Conservation (phyloP, 2,329 filamentous ascomycete genomes). For the Colletotrichum melonis region DNA sequence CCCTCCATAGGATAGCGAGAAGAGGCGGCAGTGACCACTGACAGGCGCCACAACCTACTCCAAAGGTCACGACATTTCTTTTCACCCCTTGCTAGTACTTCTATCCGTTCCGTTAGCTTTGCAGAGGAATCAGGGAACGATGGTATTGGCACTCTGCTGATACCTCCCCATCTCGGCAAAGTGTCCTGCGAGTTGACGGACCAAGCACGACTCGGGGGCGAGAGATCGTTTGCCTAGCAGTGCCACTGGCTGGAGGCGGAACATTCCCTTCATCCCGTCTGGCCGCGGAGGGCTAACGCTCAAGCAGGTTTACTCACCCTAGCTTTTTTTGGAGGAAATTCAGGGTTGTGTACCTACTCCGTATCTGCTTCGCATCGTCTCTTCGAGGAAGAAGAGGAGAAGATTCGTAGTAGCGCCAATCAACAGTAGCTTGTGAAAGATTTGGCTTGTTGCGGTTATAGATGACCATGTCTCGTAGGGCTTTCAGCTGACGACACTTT, state of each 20-base stretch:
- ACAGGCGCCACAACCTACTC: not conserved
- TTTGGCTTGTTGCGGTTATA: not conserved
- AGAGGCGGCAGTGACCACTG: not conserved
- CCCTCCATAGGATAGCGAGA: not conserved
- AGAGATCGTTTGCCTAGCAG: not conserved
- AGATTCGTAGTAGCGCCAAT: not conserved
- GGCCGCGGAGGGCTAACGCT: not conserved
- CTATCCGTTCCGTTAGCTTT: not conserved
- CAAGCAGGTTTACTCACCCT: not conserved
- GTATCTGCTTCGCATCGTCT: not conserved
- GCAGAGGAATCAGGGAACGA: not conserved
- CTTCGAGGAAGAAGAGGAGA: not conserved
- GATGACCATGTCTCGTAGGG: not conserved
- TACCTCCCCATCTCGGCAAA: slow-evolving; percentile 21
- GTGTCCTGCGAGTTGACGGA: slow-evolving; percentile 12
- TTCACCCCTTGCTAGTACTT: slow-evolving; percentile 14
- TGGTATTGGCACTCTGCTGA: slow-evolving; percentile 14
- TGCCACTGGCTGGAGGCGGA: not conserved
- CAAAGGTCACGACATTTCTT: not conserved
- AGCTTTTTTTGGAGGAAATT: not conserved
- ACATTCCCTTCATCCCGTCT: not conserved
- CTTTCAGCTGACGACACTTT: slow-evolving; percentile 4
- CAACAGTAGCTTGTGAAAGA: not conserved
- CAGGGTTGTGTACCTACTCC: not conserved
- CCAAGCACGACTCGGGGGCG: not conserved